Evolutionary conservation across 345 rosid genomes (phyloP), one percentile per base, ranked within the genome.

Genomic region (Durio zibethinus): DNA sequence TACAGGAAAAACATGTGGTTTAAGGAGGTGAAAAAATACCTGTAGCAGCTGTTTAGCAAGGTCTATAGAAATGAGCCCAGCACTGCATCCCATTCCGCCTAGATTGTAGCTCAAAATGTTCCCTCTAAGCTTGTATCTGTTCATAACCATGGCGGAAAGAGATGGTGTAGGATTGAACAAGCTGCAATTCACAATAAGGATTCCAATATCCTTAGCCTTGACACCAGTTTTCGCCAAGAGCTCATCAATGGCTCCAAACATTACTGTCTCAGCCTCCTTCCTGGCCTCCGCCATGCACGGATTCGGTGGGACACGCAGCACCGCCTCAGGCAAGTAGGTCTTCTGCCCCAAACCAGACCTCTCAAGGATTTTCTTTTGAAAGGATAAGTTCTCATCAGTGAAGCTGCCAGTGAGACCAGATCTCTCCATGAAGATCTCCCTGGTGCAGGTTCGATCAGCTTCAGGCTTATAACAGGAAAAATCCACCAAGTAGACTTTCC

Each of bases 71-170:
- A 89, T 86, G 1, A 86, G 89, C 14, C 90, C 92, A 5, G 92
- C 92, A 57, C 92, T 89, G 81, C 92, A 89, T 1, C 92, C 92
- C 92, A 89, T 89, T 7, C 90, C 92, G 21, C 88, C 88, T 72
- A 89, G 82, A 73, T 87, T 89, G 65, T 86, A 89, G 73, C 86
- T 86, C 81, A 86, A 75, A 38, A 89, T 42, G 29, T 81, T 77
- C 47, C 85, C 88, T 73, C 87, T 71, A 43, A 85, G 85, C 78
- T 87, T 85, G 45, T 85, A 87, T 31, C 75, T 82, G 71, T 87
- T 87, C 27, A 87, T 86, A 29, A 87, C 64, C 84, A 81, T 79
- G 53, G 88, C 84, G 0, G 90, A 85, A 14, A 87, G 76, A 0
- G 90, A 87, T 23, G 90, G 90, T 2, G 90, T 87, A 0, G 90